Conservation (phyloP, 2,329 filamentous ascomycete genomes). For the Drechslerella coelobrocha region DNA sequence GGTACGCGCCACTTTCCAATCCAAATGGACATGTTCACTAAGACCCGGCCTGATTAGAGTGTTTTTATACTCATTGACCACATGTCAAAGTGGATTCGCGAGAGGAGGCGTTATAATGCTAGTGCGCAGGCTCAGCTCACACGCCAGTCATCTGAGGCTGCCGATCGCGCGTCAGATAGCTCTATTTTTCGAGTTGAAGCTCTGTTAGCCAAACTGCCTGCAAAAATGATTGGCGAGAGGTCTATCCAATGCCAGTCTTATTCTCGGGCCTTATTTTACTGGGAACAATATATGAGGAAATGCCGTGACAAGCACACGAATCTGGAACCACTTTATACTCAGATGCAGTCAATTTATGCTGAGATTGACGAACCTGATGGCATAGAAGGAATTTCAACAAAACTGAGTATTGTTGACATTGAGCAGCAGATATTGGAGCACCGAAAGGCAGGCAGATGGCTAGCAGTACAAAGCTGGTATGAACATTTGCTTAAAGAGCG, state of each 20-base stretch:
- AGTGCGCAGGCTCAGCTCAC: constrained; percentile 49
- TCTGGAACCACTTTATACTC: constrained; percentile 71
- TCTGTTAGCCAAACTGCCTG: constrained; percentile 72
- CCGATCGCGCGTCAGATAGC: constrained; percentile 14
- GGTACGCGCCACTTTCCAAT: constrained; percentile 62
- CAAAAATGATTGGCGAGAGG: constrained; percentile 76
- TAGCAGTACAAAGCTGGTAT: constrained; percentile 96
- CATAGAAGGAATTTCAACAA: constrained; percentile 89
- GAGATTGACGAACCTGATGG: constrained; percentile 98
- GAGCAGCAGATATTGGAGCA: constrained; percentile 93
- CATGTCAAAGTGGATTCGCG: constrained; percentile 84
- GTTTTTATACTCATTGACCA: constrained; percentile 87
- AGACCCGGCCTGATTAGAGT: background rate
- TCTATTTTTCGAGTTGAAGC: constrained; percentile 69
- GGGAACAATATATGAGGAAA: constrained; percentile 85
- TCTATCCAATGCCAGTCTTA: constrained; percentile 95
- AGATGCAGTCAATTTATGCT: constrained; percentile 90
- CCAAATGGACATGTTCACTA: background rate
- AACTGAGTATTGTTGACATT: constrained; percentile 83
- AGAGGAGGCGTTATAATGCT: constrained; percentile 67
- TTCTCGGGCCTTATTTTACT: constrained; percentile 87
- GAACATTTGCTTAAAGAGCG: constrained; percentile 84
- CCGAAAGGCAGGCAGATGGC: constrained; percentile 90
- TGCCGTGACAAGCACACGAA: constrained; percentile 62
- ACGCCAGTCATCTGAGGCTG: constrained; percentile 37